phyloP scores from a whole-genome alignment of 106 monocot species.

The Platanthera zijinensis region DNA sequence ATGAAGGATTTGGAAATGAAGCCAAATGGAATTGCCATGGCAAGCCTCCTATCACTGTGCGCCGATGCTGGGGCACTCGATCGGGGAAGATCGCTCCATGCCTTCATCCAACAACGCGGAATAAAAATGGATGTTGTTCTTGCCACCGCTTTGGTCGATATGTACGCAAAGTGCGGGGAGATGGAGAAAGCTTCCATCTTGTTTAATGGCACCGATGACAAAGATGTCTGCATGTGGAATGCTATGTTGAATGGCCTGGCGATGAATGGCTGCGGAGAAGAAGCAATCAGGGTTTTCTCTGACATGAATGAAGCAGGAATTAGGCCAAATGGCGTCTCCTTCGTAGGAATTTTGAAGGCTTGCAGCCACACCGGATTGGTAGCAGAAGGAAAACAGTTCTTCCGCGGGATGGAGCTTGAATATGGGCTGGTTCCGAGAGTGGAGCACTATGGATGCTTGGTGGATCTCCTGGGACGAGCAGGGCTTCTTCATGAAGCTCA shows the following conservation, averaged over 20 bases:
- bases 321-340: constrained; percentile 46
- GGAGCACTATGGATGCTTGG: constrained; percentile 73
- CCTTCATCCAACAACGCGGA: constrained; percentile 27
- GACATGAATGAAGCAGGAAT: constrained; percentile 37
- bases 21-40: constrained; percentile 43
- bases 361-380: constrained; percentile 61
- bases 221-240: constrained; percentile 60
- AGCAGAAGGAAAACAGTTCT: constrained; percentile 40
- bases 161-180: constrained; percentile 63
- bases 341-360: constrained; percentile 39
- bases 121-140: constrained; percentile 32
- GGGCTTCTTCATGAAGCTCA: constrained; percentile 46
- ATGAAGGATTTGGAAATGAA: constrained; percentile 35
- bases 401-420: constrained; percentile 26
- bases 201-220: constrained; percentile 16
- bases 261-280: constrained; percentile 38
- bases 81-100: constrained; percentile 47
- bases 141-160: constrained; percentile 45
- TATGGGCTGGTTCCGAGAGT: constrained; percentile 30
- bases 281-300: constrained; percentile 30
- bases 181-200: constrained; percentile 24
- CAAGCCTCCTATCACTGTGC: constrained; percentile 28
- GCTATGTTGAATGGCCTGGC: constrained; percentile 60
- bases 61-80: constrained; percentile 42
- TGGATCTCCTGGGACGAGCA: constrained; percentile 57